Conservation (phyloP, 805 yeast genomes). For the Hanseniaspora singularis region DNA sequence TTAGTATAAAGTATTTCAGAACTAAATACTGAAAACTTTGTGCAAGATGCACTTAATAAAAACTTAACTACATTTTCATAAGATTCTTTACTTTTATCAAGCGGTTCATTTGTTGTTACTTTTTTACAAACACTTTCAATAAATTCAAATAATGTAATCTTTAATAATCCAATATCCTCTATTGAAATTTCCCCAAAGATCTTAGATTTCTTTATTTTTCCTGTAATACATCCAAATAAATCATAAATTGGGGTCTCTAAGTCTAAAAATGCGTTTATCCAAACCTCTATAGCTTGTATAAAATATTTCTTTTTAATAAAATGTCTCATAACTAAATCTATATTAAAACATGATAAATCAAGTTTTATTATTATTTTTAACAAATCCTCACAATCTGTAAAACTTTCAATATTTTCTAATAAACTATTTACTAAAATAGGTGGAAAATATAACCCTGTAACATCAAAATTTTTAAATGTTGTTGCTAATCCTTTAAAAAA, state of each 20-base stretch:
- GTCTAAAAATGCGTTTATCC: slow-evolving; percentile 60
- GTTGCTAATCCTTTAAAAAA: neutral
- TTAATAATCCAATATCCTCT: slow-evolving; percentile 17
- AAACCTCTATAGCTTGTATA: slow-evolving; percentile 36
- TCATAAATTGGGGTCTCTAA: slow-evolving; percentile 59
- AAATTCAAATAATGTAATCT: slow-evolving; percentile 41
- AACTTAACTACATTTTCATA: slow-evolving; percentile 34
- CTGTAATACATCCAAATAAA: slow-evolving; percentile 32
- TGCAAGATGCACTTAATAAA: slow-evolving; percentile 45
- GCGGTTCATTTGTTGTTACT: slow-evolving; percentile 67
- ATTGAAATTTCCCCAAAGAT: slow-evolving; percentile 18
- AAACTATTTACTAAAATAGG: slow-evolving; percentile 4
- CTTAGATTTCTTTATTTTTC: slow-evolving; percentile 18
- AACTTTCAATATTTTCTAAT: neutral
- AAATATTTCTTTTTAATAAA: slow-evolving; percentile 43
- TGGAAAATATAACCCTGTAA: neutral
- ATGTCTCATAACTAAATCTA: slow-evolving; percentile 58
- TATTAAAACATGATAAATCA: slow-evolving; percentile 57
- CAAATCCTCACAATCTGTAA: neutral
- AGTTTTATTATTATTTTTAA: slow-evolving; percentile 24
- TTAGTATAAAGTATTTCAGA: slow-evolving; percentile 29
- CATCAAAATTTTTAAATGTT: neutral
- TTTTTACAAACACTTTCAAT: slow-evolving; percentile 57
- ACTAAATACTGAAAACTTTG: slow-evolving; percentile 36
- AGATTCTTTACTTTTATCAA: slow-evolving; percentile 35